A percentile compares a stretch with the other conserved stretches of the same genome.
Evolutionary conservation across 768 basidiomycete species (phyloP).

Genomic region (Pseudohyphozyma bogoriensis): DNA sequence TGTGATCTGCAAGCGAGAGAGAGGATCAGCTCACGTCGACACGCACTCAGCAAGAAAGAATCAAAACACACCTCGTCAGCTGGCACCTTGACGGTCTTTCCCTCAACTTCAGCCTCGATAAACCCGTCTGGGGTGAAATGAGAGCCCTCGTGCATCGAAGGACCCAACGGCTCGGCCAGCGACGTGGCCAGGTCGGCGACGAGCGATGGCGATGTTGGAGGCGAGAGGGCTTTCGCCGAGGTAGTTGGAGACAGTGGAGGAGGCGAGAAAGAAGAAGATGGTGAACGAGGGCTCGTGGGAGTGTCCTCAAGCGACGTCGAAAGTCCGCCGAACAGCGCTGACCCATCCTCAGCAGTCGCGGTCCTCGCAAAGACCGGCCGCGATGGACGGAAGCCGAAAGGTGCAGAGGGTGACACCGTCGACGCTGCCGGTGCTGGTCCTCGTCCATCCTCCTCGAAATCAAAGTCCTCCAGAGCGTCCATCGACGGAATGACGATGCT

Average conservation of each 20-base stretch:
- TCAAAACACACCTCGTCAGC: conserved; percentile 17
- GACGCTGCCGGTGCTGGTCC: too few species aligned
- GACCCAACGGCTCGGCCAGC: conserved; percentile 17
- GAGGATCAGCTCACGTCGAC: not conserved
- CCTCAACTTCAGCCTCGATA: conserved; percentile 21
- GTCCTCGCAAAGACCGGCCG: not conserved
- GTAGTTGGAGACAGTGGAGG: not conserved
- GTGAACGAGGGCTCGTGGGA: conserved; percentile 7
- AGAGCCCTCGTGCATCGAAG: conserved; percentile 9
- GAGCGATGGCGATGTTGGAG: not conserved
- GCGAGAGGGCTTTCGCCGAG: not conserved
- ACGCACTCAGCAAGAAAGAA: not conserved
- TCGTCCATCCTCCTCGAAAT: conserved; percentile 13
- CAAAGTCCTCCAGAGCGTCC: conserved; percentile 25
- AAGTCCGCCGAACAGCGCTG: conserved; percentile 20
- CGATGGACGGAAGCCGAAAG: not conserved
- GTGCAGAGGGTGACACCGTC: not conserved
- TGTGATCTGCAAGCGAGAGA: not conserved
- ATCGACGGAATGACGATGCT: conserved; percentile 20
- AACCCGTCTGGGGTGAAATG: conserved; percentile 21
- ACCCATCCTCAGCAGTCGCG: conserved; percentile 13
- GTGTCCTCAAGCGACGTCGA: conserved; percentile 4
- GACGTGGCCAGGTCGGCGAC: conserved; percentile 13
- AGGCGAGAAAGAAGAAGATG: not conserved
- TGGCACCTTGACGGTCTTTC: conserved; percentile 14